These are phyloP conservation scores for Microdochium bolleyi DNA, from an alignment of 2,329 filamentous ascomycete genomes.

Conservation along the genomic window DNA sequence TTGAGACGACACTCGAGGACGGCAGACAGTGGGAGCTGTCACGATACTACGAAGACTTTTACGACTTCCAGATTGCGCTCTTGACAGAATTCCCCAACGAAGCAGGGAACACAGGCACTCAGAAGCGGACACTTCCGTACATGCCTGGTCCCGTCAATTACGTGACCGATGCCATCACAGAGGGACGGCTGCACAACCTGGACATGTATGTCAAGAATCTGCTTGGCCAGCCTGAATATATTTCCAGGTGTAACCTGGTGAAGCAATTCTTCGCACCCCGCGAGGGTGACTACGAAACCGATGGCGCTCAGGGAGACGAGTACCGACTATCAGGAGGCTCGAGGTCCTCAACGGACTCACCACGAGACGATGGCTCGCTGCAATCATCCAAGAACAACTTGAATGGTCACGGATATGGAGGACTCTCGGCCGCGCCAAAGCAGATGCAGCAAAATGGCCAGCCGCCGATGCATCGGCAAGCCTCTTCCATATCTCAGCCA, in stretches of 20 bases:
- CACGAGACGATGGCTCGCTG: constrained; percentile 49
- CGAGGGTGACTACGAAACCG: constrained; percentile 88
- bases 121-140: constrained; percentile 80
- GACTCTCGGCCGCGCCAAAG: constrained; percentile 42
- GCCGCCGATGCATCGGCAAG: constrained; percentile 32
- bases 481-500: constrained; percentile 40
- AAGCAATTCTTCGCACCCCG: constrained; percentile 86
- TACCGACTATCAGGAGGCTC: constrained; percentile 68
- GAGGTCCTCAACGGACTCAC: constrained; percentile 58
- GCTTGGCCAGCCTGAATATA: constrained; percentile 73
- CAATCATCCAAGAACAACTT: constrained; percentile 60
- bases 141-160: constrained; percentile 98
- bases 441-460: constrained; percentile 29
- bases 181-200: constrained; percentile 83
- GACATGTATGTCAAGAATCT: constrained; percentile 95
- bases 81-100: constrained; percentile 88
- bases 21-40: constrained; percentile 88
- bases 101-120: constrained; percentile 74
- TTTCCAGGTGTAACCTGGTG: constrained; percentile 75
- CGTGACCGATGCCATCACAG: constrained; percentile 95
- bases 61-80: constrained; percentile 95
- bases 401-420: constrained; percentile 47
- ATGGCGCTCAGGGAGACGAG: constrained; percentile 63
- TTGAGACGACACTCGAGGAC: constrained; percentile 85
- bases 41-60: constrained; percentile 96